Conservation (phyloP, 2,329 filamentous ascomycete species). For the Fusarium nelsonii region DNA sequence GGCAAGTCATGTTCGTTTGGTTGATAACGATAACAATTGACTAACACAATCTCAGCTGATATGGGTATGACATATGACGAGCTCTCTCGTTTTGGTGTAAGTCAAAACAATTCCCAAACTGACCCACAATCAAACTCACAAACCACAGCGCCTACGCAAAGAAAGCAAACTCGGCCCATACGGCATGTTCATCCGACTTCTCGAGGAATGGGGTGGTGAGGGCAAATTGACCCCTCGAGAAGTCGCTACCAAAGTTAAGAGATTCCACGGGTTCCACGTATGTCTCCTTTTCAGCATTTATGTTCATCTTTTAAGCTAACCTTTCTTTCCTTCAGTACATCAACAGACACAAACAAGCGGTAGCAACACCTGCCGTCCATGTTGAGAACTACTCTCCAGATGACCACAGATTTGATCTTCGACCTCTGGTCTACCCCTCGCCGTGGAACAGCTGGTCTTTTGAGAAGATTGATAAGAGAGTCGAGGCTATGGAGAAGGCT, state of each 20-base stretch:
- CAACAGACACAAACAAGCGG: conserved; percentile 34
- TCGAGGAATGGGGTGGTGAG: conserved; percentile 54
- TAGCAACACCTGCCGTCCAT: conserved; percentile 28
- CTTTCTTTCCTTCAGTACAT: conserved; percentile 3
- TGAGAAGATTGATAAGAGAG: conserved; percentile 55
- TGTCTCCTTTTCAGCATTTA: background rate
- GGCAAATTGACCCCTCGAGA: conserved; percentile 54
- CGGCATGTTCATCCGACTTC: conserved; percentile 55
- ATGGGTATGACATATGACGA: conserved; percentile 61
- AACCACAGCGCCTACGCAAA: conserved; percentile 51
- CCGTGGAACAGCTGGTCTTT: conserved; percentile 54
- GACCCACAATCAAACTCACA: background rate
- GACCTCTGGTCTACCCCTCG: conserved; percentile 50
- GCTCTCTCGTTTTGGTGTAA: conserved; percentile 54
- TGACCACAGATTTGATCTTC: conserved; percentile 47
- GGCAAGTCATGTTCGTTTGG: background rate
- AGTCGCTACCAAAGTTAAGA: conserved; percentile 46
- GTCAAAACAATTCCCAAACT: background rate
- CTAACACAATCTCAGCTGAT: conserved; percentile 42
- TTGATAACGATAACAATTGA: background rate
- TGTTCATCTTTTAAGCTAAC: background rate
- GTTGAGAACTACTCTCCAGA: conserved; percentile 43
- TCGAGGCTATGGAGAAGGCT: conserved; percentile 51
- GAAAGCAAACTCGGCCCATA: conserved; percentile 59
- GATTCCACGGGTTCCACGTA: conserved; percentile 54